Conservation (phyloP, 1,284 basidiomycete genomes). For the Ceratobasidium sp. region DNA sequence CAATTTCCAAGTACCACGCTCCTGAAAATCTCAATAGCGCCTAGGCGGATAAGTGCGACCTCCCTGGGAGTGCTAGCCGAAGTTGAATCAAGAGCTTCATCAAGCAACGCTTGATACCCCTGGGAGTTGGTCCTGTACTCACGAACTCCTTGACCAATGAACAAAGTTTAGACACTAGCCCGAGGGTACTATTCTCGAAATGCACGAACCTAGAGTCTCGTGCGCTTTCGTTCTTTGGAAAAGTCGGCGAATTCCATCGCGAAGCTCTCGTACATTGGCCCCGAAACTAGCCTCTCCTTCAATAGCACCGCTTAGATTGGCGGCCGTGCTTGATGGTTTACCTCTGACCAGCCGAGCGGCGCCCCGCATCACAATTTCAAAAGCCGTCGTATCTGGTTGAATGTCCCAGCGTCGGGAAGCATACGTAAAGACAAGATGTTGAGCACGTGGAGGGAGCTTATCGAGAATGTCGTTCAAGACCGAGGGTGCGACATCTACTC, state of each 20-base stretch:
- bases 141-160: background rate
- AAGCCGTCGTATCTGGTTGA: conserved; percentile 1
- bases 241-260: conserved; percentile 8
- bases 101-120: background rate
- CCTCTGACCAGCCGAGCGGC: background rate
- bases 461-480: conserved; percentile 9
- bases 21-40: conserved; percentile 14
- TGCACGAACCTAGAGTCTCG: too few species aligned
- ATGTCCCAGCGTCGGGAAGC: conserved; percentile 10
- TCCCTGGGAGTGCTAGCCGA: background rate
- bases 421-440: conserved; percentile 5
- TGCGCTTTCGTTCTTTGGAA: background rate
- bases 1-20: conserved; percentile 33
- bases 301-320: too few species aligned
- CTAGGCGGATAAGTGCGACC: background rate
- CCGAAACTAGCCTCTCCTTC: background rate
- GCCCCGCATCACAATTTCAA: conserved; percentile 20
- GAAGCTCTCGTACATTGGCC: conserved; percentile 15
- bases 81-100: background rate
- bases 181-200: too few species aligned
- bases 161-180: background rate
- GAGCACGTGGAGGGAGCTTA: conserved; percentile 4
- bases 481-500: background rate
- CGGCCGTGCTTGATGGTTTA: background rate
- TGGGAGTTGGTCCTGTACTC: background rate